Evolutionary conservation across 176 grass and related monocot species (phyloP), one percentile per base, ranked within the genome.

Genomic region (Typha latifolia): DNA sequence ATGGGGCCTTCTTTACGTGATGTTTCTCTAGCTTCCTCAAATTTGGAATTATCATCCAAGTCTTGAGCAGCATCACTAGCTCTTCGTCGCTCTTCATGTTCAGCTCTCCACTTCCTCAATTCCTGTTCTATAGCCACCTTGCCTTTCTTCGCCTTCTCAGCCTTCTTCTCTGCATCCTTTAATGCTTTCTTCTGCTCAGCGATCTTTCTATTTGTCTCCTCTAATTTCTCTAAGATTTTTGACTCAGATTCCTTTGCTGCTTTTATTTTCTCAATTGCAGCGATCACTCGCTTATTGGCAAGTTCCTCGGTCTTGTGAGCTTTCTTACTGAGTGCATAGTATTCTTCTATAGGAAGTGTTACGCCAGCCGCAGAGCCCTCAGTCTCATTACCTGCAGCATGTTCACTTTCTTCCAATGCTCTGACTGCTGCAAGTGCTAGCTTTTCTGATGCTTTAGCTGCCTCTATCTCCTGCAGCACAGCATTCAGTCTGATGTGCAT

Each of bases 191-290:
- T 84, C 12, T 32, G 77, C 49, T 67, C 76, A 51, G 87, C 77
- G 1, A 87, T 82, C 64, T 82, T 71, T 19, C 63, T 87, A 27
- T 57, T 82, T 31, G 80, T 14, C 37, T 90, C 78, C 69, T 66
- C 53, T 5, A 95, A 49, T 21, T 62, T 68, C 53, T 82, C 32
- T 57, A 84, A 64, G 37, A 74, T 84, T 72, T 72, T 79, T 27
- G 77, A 84, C 71, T 95, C 90, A 10, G 83, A 82, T 24, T 82
- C 80, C 74, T 87, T 95, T 0, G 78, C 83, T 21, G 83, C 66
- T 50, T 84, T 72, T 55, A 95, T 90, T 74, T 79, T 77, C 19
- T 90, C 78, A 12, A 95, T 56, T 0, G 84, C 86, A 53, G 74
- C 56, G 4, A 84, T 79, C 48, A 95, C 78, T 52, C 66, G 48